Base-by-base conservation (phyloP, 2,329 filamentous ascomycete species). In the Paraconiothyrium sp. region DNA sequence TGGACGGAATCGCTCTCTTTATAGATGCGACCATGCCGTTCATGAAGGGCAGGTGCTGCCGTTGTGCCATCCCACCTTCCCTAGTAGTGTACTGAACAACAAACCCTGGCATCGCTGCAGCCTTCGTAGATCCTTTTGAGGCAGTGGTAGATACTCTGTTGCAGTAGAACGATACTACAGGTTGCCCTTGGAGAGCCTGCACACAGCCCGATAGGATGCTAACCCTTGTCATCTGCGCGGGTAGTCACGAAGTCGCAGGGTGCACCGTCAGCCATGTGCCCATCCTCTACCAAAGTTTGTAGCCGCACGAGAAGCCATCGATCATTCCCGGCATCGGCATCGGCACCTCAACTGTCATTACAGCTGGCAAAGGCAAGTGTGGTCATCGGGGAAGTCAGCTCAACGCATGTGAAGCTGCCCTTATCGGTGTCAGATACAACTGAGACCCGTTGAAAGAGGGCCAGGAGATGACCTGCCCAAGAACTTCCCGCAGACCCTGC, bases 161-260 rank as follows among this genome's bases (percentile, higher is more conserved):
- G 63, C 65, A 60, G 66, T 69, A 58, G 66, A 65, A 64, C 62
- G 54, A 57, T 32, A 63, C 34, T 35, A 30, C 52, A 41, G 11
- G 35, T 41, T 34, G 16, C 20, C 8, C 22, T 35, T 30, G 14
- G 35, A n/a, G 11, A 27, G 35, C 22, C 35, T 30, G 20, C 22
- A 39, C 37, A 41, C 50, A 41, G 60, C 59, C 57, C 48, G 61
- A 61, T 60, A 67, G 66, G 64, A 62, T 63, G 57, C 37, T 24
- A 46, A 41, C 51, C 61, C 52, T 57, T 44, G 63, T 57, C 61
- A 52, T 43, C 52, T 66, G 49, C 54, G 32, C 51, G 60, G 58
- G 65, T 68, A 37, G 50, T 59, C 61, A 54, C 59, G 34, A 46
- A 46, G 27, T 50, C 35, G 54, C 58, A 61, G 59, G 39, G 52